Evolutionary conservation across 2,329 filamentous ascomycete genomes (phyloP), one percentile per base, ranked within the genome.

Genomic region (Sphaerostilbella broomeana): DNA sequence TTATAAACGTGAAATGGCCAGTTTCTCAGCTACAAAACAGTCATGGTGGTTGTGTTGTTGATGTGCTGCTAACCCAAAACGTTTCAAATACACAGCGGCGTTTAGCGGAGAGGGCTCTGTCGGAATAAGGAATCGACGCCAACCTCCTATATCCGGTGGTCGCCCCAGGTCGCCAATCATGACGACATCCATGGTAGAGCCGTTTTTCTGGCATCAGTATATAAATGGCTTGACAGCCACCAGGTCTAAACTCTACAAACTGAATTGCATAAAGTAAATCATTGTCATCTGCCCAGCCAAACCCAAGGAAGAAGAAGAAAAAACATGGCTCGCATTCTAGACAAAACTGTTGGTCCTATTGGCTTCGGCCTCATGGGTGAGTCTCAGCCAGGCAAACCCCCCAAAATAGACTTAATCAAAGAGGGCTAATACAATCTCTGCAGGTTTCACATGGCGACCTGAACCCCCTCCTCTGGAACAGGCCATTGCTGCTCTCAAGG

Each of bases 321-420:
- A 19, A 15, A 22, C 20, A 44, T 43, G 40, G 17, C 48, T 35
- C 50, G 56, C 17, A 53, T 70, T 41, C 52, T 64, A 17, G 64
- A 63, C 47, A 68, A 66, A 46, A 52, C 63, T 50, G 59, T 77
- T 35, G 70, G 71, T 38, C 52, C 59, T 21, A 69, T 70, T 31
- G 75, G 73, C 54, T 74, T 66, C 49, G 73, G 74, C 47, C 63
- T 76, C 26, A 74, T 77, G 72, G 64, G 70, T 71, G 59, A 42
- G 60, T 49, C 30, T 20, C 31, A 12, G 38, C 54, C 10, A 42
- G 55, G 12, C 22, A 25, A 25, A 15, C 13, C 2, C 12, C 26
- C 16, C 5, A 33, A 19, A 15, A n/a, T 15, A 8, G 2, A 11
- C 27, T 4, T 4, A 10, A 10, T 16, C 8, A 11, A 35, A 4